These are phyloP conservation scores for Haplosporangium sp. DNA, from an alignment of 371 early-diverging fungal genomes.

Conservation along the genomic window DNA sequence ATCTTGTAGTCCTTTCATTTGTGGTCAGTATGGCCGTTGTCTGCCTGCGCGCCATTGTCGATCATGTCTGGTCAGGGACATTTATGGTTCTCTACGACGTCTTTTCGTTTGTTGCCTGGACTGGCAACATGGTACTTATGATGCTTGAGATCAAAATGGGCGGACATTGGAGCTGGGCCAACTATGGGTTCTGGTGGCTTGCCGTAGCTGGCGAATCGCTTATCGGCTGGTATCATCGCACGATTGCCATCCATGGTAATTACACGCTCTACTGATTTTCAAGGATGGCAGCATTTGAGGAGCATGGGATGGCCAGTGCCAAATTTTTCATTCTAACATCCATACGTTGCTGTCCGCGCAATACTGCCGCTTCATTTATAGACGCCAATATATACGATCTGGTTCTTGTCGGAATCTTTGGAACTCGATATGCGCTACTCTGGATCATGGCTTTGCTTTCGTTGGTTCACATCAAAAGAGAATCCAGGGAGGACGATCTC, in stretches of 20 bases:
- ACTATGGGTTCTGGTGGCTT: constrained; percentile 49
- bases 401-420: constrained; percentile 20
- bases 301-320: no score
- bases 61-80: constrained; percentile 41
- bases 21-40: constrained; percentile 26
- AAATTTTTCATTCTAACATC: no score
- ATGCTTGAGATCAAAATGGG: constrained; percentile 24
- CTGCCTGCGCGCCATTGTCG: constrained; percentile 36
- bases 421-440: constrained; percentile 21
- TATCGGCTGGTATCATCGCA: constrained; percentile 32
- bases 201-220: constrained; percentile 40
- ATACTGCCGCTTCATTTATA: background rate
- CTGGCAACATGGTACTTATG: constrained; percentile 34
- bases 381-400: constrained; percentile 10
- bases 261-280: no score
- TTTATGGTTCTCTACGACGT: constrained; percentile 35
- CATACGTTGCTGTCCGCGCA: no score
- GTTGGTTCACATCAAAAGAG: constrained; percentile 22
- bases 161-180: constrained; percentile 53
- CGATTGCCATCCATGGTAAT: constrained; percentile 15
- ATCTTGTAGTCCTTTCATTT: constrained; percentile 20
- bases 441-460: constrained; percentile 21
- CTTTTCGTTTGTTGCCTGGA: constrained; percentile 25
- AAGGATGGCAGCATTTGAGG: no score
- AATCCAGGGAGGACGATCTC: constrained; percentile 29